phyloP scores from a whole-genome alignment of 495 filamentous ascomycete genomes.

The Penicillium steckii region DNA sequence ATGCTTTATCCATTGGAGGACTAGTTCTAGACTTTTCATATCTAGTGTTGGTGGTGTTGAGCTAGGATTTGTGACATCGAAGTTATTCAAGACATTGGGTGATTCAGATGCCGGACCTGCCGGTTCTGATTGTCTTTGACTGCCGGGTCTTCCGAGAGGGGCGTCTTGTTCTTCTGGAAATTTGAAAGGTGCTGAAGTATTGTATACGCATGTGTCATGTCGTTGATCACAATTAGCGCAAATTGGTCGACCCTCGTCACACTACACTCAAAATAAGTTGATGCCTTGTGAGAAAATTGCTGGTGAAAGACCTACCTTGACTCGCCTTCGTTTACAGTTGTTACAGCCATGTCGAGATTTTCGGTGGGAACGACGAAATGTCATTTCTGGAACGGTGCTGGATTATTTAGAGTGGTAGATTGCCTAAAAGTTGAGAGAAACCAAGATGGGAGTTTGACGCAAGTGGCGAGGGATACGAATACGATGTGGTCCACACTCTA shows the following conservation, averaged over 20 bases:
- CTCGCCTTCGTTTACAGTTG: slow-evolving; percentile 25
- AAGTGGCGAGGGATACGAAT: slow-evolving; percentile 9
- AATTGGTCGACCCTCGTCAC: slow-evolving; percentile 23
- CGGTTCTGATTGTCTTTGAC: background rate
- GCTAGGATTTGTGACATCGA: background rate
- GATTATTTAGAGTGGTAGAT: background rate
- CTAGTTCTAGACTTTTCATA: slow-evolving; percentile 20
- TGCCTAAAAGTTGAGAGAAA: background rate
- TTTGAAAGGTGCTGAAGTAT: slow-evolving; percentile 10
- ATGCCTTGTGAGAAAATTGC: background rate
- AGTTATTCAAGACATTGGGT: slow-evolving; percentile 3
- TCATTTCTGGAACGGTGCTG: slow-evolving; percentile 3
- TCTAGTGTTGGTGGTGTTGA: slow-evolving; percentile 4
- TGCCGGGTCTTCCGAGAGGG: background rate
- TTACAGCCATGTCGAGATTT: slow-evolving; percentile 29
- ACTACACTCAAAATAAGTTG: slow-evolving; percentile 10
- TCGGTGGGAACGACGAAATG: slow-evolving; percentile 15
- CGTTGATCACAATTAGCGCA: slow-evolving; percentile 21
- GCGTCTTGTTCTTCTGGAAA: slow-evolving; percentile 10
- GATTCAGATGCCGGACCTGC: background rate
- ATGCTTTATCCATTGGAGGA: slow-evolving; percentile 23
- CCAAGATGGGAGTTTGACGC: background rate
- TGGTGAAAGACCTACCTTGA: slow-evolving; percentile 21
- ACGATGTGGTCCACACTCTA: slow-evolving; percentile 5
- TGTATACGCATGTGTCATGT: slow-evolving; percentile 22